Conservation (phyloP, 2,329 filamentous ascomycete genomes). For the Taxawa tesnikishii region DNA sequence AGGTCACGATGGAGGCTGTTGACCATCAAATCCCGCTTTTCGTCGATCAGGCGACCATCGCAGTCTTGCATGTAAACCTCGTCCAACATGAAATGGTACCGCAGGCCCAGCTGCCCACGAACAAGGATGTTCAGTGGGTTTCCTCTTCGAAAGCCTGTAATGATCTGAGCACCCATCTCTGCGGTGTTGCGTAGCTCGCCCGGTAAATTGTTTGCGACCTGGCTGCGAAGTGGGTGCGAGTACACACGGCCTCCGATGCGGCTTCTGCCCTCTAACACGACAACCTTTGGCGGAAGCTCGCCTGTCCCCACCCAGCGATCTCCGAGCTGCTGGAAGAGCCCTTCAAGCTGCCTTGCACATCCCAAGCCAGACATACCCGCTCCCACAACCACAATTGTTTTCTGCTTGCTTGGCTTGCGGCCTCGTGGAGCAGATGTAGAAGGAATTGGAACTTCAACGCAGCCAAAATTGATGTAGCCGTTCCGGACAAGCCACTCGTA, state of each 20-base stretch:
- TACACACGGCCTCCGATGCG: slow-evolving; percentile 89
- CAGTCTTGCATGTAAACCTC: slow-evolving; percentile 82
- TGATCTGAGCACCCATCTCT: slow-evolving; percentile 96
- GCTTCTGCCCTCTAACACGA: slow-evolving; percentile 76
- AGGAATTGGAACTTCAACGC: slow-evolving; percentile 54
- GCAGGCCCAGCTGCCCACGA: slow-evolving; percentile 75
- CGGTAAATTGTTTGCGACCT: slow-evolving; percentile 41
- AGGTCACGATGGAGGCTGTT: slow-evolving; percentile 94
- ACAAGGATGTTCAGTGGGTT: slow-evolving; percentile 89
- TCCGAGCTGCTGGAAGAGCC: slow-evolving; percentile 70
- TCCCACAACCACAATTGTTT: slow-evolving; percentile 75
- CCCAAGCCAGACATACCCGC: slow-evolving; percentile 90
- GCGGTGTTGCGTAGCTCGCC: slow-evolving; percentile 58
- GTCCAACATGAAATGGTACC: slow-evolving; percentile 70
- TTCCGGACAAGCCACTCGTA: slow-evolving; percentile 85
- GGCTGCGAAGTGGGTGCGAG: slow-evolving; percentile 57
- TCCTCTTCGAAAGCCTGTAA: slow-evolving; percentile 90
- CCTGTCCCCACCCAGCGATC: slow-evolving; percentile 52
- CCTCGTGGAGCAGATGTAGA: slow-evolving; percentile 21
- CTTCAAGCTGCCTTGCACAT: slow-evolving; percentile 81
- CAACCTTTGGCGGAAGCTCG: slow-evolving; percentile 58
- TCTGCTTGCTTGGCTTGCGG: slow-evolving; percentile 39
- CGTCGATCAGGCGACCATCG: slow-evolving; percentile 65
- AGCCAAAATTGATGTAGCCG: slow-evolving; percentile 96
- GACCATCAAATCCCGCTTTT: slow-evolving; percentile 65